Conservation (phyloP, 768 basidiomycete species). For the Russula ochroleuca region DNA sequence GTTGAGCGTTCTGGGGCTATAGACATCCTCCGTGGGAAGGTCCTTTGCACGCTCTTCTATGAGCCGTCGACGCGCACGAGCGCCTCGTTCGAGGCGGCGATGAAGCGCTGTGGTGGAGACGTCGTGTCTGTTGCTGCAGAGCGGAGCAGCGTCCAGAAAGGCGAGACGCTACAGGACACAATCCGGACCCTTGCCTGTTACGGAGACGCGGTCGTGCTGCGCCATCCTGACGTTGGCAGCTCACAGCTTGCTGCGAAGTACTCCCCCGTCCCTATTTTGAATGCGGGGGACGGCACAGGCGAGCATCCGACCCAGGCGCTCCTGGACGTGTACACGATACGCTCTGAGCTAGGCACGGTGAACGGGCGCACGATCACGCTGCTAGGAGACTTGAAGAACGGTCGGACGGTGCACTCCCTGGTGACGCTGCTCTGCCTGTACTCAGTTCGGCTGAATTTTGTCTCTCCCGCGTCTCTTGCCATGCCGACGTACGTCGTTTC, state of each 20-base stretch:
- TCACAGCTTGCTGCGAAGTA: conserved; percentile 95
- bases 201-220: conserved; percentile 88
- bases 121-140: conserved; percentile 83
- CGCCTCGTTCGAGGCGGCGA: conserved; percentile 94
- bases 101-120: conserved; percentile 96
- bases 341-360: conserved; percentile 95
- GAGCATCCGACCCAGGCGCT: conserved; percentile 97
- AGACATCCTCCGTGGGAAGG: conserved; percentile 85
- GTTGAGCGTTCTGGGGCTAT: conserved; percentile 87
- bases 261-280: conserved; percentile 92
- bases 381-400: conserved; percentile 96
- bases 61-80: conserved; percentile 96
- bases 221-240: conserved; percentile 92
- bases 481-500: conserved; percentile 87
- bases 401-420: conserved; percentile 93
- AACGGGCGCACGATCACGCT: conserved; percentile 92
- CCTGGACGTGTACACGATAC: conserved; percentile 89
- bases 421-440: conserved; percentile 90
- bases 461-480: conserved; percentile 76
- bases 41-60: conserved; percentile 91
- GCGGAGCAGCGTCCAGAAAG: conserved; percentile 85
- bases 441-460: conserved; percentile 92
- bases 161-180: conserved; percentile 90
- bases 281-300: conserved; percentile 95
- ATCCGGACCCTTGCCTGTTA: conserved; percentile 93